Conservation (phyloP, 2,329 filamentous ascomycete genomes). For the Ophiosphaerella korrae region DNA sequence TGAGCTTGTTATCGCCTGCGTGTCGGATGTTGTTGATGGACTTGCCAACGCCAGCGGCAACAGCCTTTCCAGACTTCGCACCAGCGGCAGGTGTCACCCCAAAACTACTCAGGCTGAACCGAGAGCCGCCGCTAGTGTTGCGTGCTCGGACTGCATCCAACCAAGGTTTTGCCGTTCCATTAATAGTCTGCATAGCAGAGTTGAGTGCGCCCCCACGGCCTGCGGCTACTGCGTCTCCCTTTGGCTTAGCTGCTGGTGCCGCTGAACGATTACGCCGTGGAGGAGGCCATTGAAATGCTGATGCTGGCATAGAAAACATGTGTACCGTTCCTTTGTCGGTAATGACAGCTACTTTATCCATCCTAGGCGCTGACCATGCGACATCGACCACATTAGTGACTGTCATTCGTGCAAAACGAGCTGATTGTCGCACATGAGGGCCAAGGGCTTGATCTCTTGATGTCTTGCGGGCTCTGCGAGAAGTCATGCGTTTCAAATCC, state of each 20-base stretch:
- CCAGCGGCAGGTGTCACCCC: slow-evolving; percentile 49
- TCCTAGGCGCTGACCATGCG: slow-evolving; percentile 80
- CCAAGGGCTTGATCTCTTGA: slow-evolving; percentile 38
- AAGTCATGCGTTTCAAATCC: slow-evolving; percentile 70
- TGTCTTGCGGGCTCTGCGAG: slow-evolving; percentile 48
- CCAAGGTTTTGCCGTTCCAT: slow-evolving; percentile 50
- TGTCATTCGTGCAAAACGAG: slow-evolving; percentile 88
- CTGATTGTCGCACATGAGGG: slow-evolving; percentile 75
- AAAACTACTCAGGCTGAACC: slow-evolving; percentile 45
- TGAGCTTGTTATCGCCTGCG: slow-evolving; percentile 75
- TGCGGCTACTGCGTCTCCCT: slow-evolving; percentile 40
- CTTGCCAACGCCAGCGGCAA: slow-evolving; percentile 75
- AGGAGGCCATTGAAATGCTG: slow-evolving; percentile 86
- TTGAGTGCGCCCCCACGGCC: slow-evolving; percentile 41
- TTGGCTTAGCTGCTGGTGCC: slow-evolving; percentile 24
- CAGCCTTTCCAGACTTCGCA: slow-evolving; percentile 71
- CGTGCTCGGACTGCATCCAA: slow-evolving; percentile 45
- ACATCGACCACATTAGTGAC: slow-evolving; percentile 90
- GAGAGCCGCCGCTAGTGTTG: slow-evolving; percentile 36
- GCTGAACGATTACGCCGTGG: slow-evolving; percentile 54
- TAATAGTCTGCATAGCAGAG: slow-evolving; percentile 51
- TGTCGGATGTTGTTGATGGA: slow-evolving; percentile 75
- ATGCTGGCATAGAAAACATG: slow-evolving; percentile 82
- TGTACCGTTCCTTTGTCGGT: slow-evolving; percentile 96
- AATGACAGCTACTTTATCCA: slow-evolving; percentile 83